A percentile compares a stretch with the other conserved stretches of the same genome.
Conservation (phyloP, 2,329 filamentous ascomycete genomes). For the Blastomyces parvus region DNA sequence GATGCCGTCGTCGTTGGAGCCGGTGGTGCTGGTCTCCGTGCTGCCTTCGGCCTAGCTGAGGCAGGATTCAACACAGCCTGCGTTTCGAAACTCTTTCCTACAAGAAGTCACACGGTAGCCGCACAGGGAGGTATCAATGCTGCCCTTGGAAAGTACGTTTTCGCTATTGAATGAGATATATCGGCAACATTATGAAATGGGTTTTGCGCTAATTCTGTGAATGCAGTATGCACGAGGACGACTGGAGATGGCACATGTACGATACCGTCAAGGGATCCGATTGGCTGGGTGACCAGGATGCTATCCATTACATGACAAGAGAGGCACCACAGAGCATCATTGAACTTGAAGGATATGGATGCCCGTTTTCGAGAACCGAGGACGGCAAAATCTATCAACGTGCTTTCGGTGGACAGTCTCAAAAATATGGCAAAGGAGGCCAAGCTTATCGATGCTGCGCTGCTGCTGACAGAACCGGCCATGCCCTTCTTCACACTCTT, state of each 20-base stretch:
- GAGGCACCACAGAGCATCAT: conserved; percentile 47
- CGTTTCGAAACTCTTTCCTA: conserved; percentile 55
- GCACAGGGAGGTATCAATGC: conserved; percentile 58
- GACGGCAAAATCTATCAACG: conserved; percentile 42
- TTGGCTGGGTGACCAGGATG: conserved; percentile 52
- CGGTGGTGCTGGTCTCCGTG: conserved; percentile 54
- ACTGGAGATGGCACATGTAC: conserved; percentile 54
- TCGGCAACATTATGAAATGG: not conserved
- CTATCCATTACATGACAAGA: conserved; percentile 52
- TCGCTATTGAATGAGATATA: not conserved
- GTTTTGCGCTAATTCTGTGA: conserved; percentile 11
- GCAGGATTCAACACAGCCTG: conserved; percentile 57
- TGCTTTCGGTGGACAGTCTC: conserved; percentile 95
- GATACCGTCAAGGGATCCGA: conserved; percentile 51
- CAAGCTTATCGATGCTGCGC: conserved; percentile 97
- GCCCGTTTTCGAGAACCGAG: conserved; percentile 40
- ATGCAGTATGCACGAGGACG: conserved; percentile 43
- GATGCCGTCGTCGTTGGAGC: conserved; percentile 80
- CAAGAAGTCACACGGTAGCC: conserved; percentile 56
- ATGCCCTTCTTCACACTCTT: conserved; percentile 94
- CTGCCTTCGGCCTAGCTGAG: conserved; percentile 55
- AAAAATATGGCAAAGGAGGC: conserved; percentile 90
- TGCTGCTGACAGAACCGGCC: conserved; percentile 91
- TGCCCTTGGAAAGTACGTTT: conserved; percentile 42
- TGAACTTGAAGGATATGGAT: conserved; percentile 48